A percentile compares a stretch with the other conserved stretches of the same genome.
Conservation (phyloP, 306 rosid genomes). For the Trichosanthes truncata region DNA sequence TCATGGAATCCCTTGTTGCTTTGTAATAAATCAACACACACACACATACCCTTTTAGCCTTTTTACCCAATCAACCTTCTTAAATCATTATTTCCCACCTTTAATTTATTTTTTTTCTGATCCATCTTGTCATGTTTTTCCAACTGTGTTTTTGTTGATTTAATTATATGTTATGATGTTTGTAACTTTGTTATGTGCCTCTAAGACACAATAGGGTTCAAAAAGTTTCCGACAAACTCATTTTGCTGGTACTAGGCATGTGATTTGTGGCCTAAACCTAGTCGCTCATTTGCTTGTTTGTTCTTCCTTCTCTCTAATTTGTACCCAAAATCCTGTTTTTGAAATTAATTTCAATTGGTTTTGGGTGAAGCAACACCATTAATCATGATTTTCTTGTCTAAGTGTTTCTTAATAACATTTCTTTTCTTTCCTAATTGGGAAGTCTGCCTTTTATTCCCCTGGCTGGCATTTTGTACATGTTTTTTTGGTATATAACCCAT, state of each 20-base stretch:
- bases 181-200: slow-evolving; percentile 12
- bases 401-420: not conserved
- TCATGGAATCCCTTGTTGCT: not conserved
- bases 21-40: not conserved
- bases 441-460: slow-evolving; percentile 22
- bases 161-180: not conserved
- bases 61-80: not conserved
- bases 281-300: slow-evolving; percentile 28
- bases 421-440: slow-evolving; percentile 46
- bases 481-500: not conserved
- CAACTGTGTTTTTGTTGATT: not conserved
- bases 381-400: not conserved
- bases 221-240: slow-evolving; percentile 95
- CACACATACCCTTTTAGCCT: not conserved
- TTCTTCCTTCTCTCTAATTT: slow-evolving; percentile 30
- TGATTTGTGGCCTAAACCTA: slow-evolving; percentile 79
- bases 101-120: not conserved
- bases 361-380: slow-evolving; percentile 18
- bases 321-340: slow-evolving; percentile 11
- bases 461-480: not conserved
- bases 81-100: slow-evolving; percentile 4
- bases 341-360: not conserved
- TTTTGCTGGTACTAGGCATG: slow-evolving; percentile 55
- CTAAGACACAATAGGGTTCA: slow-evolving; percentile 35
- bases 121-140: slow-evolving; percentile 12